Evolutionary conservation across 2,329 filamentous ascomycete species (phyloP).

Genomic region (Aspergillus sp.): DNA sequence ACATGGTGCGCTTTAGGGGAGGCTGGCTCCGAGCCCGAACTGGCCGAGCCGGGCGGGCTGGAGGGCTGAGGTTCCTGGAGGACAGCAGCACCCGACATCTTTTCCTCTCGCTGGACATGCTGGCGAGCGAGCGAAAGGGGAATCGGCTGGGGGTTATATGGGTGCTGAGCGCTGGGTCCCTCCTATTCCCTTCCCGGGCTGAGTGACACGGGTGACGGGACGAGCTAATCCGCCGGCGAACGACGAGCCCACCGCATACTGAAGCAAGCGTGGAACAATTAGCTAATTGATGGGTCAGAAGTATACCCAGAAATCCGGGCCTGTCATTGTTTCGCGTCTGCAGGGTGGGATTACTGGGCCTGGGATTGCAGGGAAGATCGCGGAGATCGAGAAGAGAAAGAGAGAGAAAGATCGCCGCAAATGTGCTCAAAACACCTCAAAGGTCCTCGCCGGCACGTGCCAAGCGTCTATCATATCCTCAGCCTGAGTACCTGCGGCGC

Average conservation of each 20-base stretch:
- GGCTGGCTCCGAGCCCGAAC: neutral
- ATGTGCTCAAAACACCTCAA: neutral
- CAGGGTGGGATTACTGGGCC: no score
- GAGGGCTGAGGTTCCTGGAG: conserved; percentile 2
- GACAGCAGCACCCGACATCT: neutral
- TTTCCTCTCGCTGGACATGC: neutral
- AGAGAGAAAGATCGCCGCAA: conserved; percentile 1
- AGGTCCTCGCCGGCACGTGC: neutral
- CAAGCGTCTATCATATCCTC: neutral
- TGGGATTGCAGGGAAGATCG: neutral
- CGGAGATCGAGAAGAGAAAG: neutral
- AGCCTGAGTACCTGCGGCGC: neutral
- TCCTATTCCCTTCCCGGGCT: neutral
- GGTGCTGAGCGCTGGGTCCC: neutral
- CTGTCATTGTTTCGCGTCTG: neutral
- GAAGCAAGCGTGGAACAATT: no score
- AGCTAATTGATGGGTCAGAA: neutral
- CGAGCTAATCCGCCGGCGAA: no score
- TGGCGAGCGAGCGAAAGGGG: neutral
- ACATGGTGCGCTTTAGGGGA: conserved; percentile 12
- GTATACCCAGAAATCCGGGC: neutral
- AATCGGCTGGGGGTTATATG: neutral
- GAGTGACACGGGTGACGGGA: neutral
- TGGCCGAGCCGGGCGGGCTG: conserved; percentile 3
- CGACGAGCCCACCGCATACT: no score